A percentile compares a stretch with the other conserved stretches of the same genome.
Conservation (phyloP, 2,329 filamentous ascomycete species). For the Akanthomyces muscarius region DNA sequence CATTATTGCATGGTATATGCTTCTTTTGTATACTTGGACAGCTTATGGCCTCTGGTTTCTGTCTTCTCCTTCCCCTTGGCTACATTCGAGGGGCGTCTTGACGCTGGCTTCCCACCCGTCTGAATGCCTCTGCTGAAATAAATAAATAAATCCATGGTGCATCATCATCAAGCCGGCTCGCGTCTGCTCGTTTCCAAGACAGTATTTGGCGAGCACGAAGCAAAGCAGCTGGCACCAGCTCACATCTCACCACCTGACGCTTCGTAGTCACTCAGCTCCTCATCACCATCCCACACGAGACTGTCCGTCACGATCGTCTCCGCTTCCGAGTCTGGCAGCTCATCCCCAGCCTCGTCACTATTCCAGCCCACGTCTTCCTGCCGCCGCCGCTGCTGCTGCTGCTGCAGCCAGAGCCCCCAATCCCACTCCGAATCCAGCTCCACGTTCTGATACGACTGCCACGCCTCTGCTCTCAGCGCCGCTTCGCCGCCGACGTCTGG, state of each 20-base stretch:
- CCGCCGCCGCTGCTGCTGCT: constrained; percentile 15
- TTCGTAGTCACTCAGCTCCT: background rate
- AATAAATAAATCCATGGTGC: too few species aligned
- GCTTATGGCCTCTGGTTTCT: too few species aligned
- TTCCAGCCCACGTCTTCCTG: constrained; percentile 16
- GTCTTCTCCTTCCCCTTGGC: too few species aligned
- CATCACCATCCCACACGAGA: background rate
- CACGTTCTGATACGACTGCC: constrained; percentile 20
- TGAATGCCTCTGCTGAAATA: too few species aligned
- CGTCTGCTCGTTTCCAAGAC: too few species aligned
- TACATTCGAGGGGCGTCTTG: too few species aligned
- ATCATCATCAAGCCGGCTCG: too few species aligned
- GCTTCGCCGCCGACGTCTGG: constrained; percentile 25
- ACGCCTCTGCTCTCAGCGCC: constrained; percentile 24
- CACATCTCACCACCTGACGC: background rate
- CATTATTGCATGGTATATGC: too few species aligned
- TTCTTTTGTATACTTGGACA: too few species aligned
- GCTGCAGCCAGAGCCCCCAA: constrained; percentile 24
- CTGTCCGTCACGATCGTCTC: background rate
- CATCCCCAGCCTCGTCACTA: constrained; percentile 14
- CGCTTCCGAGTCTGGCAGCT: constrained; percentile 16
- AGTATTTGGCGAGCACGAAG: too few species aligned
- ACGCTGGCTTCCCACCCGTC: too few species aligned
- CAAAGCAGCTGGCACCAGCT: too few species aligned
- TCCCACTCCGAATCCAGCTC: constrained; percentile 21